phyloP scores from a whole-genome alignment of 257 asterid genomes.

The Fraxinus pennsylvanica region DNA sequence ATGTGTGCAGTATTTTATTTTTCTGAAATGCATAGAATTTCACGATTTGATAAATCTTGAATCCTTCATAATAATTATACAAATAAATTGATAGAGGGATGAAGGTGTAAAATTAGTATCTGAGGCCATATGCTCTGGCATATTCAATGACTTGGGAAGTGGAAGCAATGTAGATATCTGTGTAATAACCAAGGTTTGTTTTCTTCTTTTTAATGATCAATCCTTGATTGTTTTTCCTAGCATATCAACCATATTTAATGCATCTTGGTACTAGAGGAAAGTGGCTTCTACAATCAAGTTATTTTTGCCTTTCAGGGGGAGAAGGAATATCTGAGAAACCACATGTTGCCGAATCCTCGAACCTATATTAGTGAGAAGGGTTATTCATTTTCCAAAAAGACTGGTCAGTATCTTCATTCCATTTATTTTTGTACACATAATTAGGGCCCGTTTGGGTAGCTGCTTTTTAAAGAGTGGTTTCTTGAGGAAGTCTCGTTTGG shows the following conservation, averaged over 20 bases:
- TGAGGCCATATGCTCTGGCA: slow-evolving; percentile 90
- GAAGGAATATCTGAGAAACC: slow-evolving; percentile 50
- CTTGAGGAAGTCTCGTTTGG: background rate
- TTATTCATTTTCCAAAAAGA: slow-evolving; percentile 42
- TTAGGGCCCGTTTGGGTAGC: background rate
- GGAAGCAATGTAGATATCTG: slow-evolving; percentile 96
- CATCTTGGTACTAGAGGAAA: background rate
- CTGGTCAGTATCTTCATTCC: slow-evolving; percentile 37
- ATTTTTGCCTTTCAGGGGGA: slow-evolving; percentile 32
- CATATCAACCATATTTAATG: background rate
- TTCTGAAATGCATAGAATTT: background rate
- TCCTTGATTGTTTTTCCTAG: background rate
- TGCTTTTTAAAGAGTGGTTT: background rate
- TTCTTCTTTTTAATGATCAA: slow-evolving; percentile 1
- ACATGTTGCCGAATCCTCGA: slow-evolving; percentile 51
- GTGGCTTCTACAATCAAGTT: background rate
- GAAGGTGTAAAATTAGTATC: slow-evolving; percentile 83
- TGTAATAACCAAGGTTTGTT: slow-evolving; percentile 75
- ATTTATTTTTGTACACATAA: background rate
- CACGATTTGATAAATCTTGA: slow-evolving; percentile 10
- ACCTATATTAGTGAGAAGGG: slow-evolving; percentile 47
- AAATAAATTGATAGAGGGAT: slow-evolving; percentile 58
- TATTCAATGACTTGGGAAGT: slow-evolving; percentile 95
- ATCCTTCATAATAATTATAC: slow-evolving; percentile 20
- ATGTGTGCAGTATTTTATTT: slow-evolving; percentile 33